These are phyloP conservation scores for Tetradesmus obliquus DNA, from an alignment of 139 green algal genomes.

Conservation along the genomic window DNA sequence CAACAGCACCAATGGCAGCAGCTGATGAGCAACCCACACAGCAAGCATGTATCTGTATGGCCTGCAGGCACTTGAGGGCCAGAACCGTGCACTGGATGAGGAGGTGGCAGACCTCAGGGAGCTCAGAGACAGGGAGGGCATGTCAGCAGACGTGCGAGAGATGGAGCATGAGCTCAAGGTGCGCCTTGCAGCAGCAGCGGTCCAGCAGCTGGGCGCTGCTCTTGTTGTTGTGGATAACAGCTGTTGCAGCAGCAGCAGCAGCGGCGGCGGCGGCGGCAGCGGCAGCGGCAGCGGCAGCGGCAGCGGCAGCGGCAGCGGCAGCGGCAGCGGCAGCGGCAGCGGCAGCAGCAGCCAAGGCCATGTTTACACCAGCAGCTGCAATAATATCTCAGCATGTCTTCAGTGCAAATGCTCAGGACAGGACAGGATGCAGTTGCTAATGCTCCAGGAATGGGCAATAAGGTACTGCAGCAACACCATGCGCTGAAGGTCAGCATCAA, in stretches of 20 bases:
- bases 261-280: background rate
- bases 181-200: background rate
- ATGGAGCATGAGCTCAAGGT: conserved; percentile 44
- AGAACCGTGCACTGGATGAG: conserved; percentile 32
- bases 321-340: background rate
- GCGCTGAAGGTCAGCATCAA: background rate
- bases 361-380: background rate
- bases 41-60: background rate
- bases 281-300: background rate
- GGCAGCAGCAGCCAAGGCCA: background rate
- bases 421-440: background rate
- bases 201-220: background rate
- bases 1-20: background rate
- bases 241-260: background rate
- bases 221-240: background rate
- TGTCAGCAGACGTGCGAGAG: background rate
- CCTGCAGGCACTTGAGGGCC: conserved; percentile 41
- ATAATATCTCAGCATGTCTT: background rate
- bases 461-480: background rate
- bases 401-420: background rate
- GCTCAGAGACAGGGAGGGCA: conserved; percentile 13
- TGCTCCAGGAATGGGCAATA: no score
- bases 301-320: background rate
- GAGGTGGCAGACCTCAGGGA: conserved; percentile 40
- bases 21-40: background rate